phyloP scores from a whole-genome alignment of 2,329 filamentous ascomycete species.

The Neofusicoccum sp. region DNA sequence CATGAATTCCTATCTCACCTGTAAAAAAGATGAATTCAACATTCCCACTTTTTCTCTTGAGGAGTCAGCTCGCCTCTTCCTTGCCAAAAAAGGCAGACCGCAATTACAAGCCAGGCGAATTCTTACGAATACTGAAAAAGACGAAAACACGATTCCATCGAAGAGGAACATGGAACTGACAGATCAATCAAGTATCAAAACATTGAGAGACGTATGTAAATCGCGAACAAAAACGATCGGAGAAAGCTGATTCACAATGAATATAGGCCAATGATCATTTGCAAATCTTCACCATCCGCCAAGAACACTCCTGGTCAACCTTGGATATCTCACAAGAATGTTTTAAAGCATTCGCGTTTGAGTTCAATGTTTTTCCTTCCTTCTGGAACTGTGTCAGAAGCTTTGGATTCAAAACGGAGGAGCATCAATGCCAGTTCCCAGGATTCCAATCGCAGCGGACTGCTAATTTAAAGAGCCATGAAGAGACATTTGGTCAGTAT shows the following conservation, averaged over 20 bases:
- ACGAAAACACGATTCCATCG: neutral
- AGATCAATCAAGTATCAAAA: too few relatives aligned
- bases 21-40: neutral
- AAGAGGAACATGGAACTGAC: too few relatives aligned
- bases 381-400: conserved; percentile 17
- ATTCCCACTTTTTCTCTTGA: too few relatives aligned
- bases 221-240: too few relatives aligned
- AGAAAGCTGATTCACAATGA: neutral
- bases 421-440: conserved; percentile 20
- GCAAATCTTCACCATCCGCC: conserved; percentile 15
- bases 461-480: neutral
- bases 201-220: too few relatives aligned
- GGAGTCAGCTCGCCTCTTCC: neutral
- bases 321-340: conserved; percentile 12
- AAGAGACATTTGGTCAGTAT: neutral
- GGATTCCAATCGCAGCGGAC: neutral
- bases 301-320: conserved; percentile 18
- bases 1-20: neutral
- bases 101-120: neutral
- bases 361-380: neutral
- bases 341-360: neutral
- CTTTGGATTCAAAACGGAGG: conserved; percentile 5
- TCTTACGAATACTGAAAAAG: neutral
- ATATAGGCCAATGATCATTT: neutral
- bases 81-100: neutral